Evolutionary conservation across 1,284 basidiomycete genomes (phyloP), one percentile per base, ranked within the genome.

Genomic region (Ganoderma meredithae): DNA sequence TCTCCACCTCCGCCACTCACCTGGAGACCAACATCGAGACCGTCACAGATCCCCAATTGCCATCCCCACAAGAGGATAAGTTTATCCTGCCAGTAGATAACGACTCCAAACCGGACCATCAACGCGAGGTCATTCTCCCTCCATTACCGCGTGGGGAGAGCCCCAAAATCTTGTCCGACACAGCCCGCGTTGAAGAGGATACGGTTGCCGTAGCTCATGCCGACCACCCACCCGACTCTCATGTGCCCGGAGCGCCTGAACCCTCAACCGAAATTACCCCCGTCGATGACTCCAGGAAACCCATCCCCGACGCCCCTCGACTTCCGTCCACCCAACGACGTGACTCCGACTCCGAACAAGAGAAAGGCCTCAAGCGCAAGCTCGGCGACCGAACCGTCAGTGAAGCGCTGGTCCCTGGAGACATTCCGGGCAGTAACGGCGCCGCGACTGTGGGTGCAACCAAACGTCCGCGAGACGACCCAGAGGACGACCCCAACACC

Each of bases 341-440:
- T 2, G 73, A 74, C 59, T 74, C 74, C 33, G 78, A 79, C 40
- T 81, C 81, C 1, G 89, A 90, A 55, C 80, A 80, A 61, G 84
- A 85, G 66, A 90, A 89, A 76, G 85, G 83, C 15, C 77, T 90
- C 63, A 92, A 92, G 78, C 86, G 90, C 69, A 92, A 92, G 74
- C 82, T 87, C 43, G 81, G 75, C 25, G 84, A 85, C 68, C 78
- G 83, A 17, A 81, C 80, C 4, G 76, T 82, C 12, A 84, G 83
- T 68, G 75, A 80, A 65, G 77, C 78, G 7, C 74, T 79, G 17
- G 68, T 75, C 1, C 72, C 74, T 9, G 74, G 69, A 13, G 77
- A 77, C 60, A 52, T 59, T 1, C 58, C 62, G 19, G 70, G 62
- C 5, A 59, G 66, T 7, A 71, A 73, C 33, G 69, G 79, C 60